Evolutionary conservation across 306 rosid genomes (phyloP), one percentile per base, ranked within the genome.

Genomic region (Castanea crenata): DNA sequence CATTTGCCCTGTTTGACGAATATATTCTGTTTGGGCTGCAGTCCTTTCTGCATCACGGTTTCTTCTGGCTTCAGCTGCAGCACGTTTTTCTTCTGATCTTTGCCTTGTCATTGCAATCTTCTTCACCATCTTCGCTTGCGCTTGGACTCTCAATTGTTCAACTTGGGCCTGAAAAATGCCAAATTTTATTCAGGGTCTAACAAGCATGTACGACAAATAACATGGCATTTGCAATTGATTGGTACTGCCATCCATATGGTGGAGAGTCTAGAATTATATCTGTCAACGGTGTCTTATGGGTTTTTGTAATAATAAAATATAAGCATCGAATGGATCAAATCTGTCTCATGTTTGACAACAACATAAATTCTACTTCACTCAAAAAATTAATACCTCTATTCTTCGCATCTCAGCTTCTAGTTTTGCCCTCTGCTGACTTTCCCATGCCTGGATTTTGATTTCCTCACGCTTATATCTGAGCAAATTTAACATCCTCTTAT

Each of bases 401-500:
- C 92, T 87, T 84, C 91, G 85, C 99, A 94, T 82, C 79, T 92
- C 97, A 0, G 97, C 95, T 81, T 92, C 97, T 54, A 94, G 86
- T 81, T 84, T 90, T 76, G 93, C 90, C 88, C 82, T 94, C 84
- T 94, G 87, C 77, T 89, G 95, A 78, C 91, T 91, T 80, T 94
- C 99, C 99, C 99, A 94, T 29, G 95, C 95, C 85, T 94, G 95
- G 82, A 94, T 92, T 89, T 87, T 79, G 92, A 94, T 94, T 80
- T 94, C 99, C 74, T 92, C 95, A 0, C 99, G 97, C 85, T 89
- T 94, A 80, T 58, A 90, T 80, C 99, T 94, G 88, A 75, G 38
- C 58, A 87, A 71, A 67, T 32, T 78, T 32, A 31, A 78, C 68
- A 74, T 49, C 35, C 8, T 21, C 78, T 76, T 18, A 27, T 74